These are phyloP conservation scores for Anethum foeniculum DNA, from an alignment of 140 eudicot species.

Conservation along the genomic window DNA sequence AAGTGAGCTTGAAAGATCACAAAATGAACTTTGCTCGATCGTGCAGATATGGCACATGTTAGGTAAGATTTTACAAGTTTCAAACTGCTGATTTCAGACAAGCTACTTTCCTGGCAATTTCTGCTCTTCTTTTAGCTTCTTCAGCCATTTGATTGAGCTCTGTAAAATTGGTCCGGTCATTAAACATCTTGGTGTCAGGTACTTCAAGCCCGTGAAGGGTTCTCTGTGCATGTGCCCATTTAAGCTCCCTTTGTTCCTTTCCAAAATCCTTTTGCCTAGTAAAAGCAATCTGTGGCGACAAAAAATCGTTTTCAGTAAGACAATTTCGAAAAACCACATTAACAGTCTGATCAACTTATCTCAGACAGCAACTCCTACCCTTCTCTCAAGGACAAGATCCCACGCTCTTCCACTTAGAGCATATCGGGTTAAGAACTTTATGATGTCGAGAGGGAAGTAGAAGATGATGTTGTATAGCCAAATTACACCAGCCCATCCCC, in stretches of 20 bases:
- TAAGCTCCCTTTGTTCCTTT: slow-evolving; percentile 93
- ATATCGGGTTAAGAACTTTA: slow-evolving; percentile 83
- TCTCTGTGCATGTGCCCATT: slow-evolving; percentile 99
- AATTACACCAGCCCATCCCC: slow-evolving; percentile 99
- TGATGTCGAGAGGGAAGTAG: slow-evolving; percentile 81
- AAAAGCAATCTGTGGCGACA: slow-evolving; percentile 63
- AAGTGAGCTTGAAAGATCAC: not conserved
- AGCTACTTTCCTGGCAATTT: slow-evolving; percentile 74
- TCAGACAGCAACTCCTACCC: slow-evolving; percentile 40
- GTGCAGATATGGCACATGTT: not conserved
- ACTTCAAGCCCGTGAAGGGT: slow-evolving; percentile 98
- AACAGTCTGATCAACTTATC: not conserved
- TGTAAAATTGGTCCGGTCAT: slow-evolving; percentile 58
- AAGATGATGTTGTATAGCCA: slow-evolving; percentile 85
- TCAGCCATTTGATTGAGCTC: slow-evolving; percentile 99
- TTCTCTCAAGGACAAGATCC: slow-evolving; percentile 96
- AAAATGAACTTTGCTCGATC: not conserved
- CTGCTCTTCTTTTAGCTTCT: slow-evolving; percentile 98
- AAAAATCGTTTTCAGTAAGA: not conserved
- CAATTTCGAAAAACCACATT: not conserved
- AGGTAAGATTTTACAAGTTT: not conserved
- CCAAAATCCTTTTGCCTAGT: slow-evolving; percentile 97
- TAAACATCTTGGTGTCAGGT: slow-evolving; percentile 86
- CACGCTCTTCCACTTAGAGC: slow-evolving; percentile 95
- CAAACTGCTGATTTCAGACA: not conserved